Percentiles rank a stretch among this genome's conserved stretches.
phyloP scores from a whole-genome alignment of 352 stramenopile genomes.

The Poterioochromonas sp. region DNA sequence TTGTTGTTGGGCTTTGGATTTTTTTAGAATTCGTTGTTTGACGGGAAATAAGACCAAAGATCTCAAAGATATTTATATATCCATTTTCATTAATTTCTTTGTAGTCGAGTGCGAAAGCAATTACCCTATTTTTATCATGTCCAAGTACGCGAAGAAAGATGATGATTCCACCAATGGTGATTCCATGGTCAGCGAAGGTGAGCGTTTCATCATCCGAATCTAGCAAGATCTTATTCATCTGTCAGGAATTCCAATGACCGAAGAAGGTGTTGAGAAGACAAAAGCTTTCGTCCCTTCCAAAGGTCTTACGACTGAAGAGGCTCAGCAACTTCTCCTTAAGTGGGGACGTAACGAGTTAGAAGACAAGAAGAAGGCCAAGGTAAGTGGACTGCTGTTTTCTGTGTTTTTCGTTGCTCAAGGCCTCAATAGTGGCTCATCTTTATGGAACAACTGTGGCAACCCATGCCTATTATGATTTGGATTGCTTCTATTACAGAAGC shows the following conservation, averaged over 20 bases:
- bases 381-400: neutral
- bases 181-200: neutral
- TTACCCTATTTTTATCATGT: too few species aligned
- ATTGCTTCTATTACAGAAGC: slow-evolving; percentile 70
- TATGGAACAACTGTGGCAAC: slow-evolving; percentile 55
- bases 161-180: neutral
- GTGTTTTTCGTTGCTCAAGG: neutral
- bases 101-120: too few species aligned
- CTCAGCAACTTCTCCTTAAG: slow-evolving; percentile 57
- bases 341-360: slow-evolving; percentile 76
- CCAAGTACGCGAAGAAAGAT: too few species aligned
- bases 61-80: too few species aligned
- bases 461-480: slow-evolving; percentile 83
- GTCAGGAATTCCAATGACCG: slow-evolving; percentile 17
- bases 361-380: slow-evolving; percentile 43
- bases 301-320: slow-evolving; percentile 69
- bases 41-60: too few species aligned
- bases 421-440: slow-evolving; percentile 47
- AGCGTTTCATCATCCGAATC: neutral
- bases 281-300: slow-evolving; percentile 23
- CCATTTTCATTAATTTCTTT: too few species aligned
- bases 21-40: too few species aligned
- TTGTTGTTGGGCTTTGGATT: too few species aligned
- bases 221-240: neutral
- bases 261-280: neutral